A percentile compares a stretch with the other conserved stretches of the same genome.
phyloP scores from a whole-genome alignment of 2,329 filamentous ascomycete genomes.

The Cladosporium halotolerans region DNA sequence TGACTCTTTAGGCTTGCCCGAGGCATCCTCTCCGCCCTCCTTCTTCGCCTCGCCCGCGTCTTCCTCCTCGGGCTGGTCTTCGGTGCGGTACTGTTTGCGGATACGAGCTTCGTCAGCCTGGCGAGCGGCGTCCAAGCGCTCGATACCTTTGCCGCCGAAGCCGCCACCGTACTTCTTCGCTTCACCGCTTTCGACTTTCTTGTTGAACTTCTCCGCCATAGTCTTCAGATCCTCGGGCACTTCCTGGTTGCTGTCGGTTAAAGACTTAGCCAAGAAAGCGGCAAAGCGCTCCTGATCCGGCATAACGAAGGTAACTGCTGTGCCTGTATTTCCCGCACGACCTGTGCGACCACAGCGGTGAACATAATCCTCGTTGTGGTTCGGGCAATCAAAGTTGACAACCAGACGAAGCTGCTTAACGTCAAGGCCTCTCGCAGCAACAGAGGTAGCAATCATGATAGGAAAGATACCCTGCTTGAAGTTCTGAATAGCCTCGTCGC shows the following conservation, averaged over 20 bases:
- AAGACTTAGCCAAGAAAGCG: constrained; percentile 78
- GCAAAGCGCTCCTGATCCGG: constrained; percentile 88
- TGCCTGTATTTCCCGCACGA: constrained; percentile 88
- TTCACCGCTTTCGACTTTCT: constrained; percentile 89
- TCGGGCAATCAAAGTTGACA: constrained; percentile 90
- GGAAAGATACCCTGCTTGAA: constrained; percentile 89
- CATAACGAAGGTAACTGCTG: constrained; percentile 88
- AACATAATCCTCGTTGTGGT: constrained; percentile 94
- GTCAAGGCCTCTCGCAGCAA: constrained; percentile 89
- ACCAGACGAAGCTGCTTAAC: constrained; percentile 95
- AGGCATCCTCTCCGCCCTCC: constrained; percentile 16
- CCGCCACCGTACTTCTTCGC: constrained; percentile 77
- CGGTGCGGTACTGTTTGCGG: constrained; percentile 74
- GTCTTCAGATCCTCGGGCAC: constrained; percentile 64
- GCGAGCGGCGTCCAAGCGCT: constrained; percentile 83
- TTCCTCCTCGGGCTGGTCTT: constrained; percentile 73
- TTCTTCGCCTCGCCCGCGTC: constrained; percentile 58
- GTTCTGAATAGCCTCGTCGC: constrained; percentile 84
- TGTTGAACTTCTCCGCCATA: constrained; percentile 63
- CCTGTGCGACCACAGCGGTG: constrained; percentile 91
- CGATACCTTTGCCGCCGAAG: constrained; percentile 91
- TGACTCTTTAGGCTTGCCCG: constrained; percentile 2
- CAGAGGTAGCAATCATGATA: constrained; percentile 87
- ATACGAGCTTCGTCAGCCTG: constrained; percentile 81
- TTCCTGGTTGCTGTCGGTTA: constrained; percentile 83